A percentile compares a stretch with the other conserved stretches of the same genome.
These are phyloP conservation scores for Debaryomyces subglobosus DNA, from an alignment of 1,139 yeast genomes.

Conservation along the genomic window DNA sequence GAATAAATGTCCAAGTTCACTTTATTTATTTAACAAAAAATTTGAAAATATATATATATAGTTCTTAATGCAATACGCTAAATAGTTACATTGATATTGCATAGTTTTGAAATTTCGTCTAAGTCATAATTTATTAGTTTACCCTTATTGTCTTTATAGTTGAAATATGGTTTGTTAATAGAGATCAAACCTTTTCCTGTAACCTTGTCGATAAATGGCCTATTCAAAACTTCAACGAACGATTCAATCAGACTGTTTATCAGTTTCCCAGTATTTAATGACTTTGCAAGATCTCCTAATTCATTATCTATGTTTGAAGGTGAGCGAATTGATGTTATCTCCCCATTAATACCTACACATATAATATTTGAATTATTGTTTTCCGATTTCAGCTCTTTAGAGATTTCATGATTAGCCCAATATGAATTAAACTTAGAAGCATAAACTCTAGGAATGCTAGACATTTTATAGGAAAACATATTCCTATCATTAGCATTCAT, in stretches of 20 bases:
- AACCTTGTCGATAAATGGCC: conserved; percentile 41
- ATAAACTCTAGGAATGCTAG: conserved; percentile 48
- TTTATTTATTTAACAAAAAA: neutral
- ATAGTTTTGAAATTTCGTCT: conserved; percentile 29
- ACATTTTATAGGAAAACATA: conserved; percentile 24
- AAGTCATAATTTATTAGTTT: conserved; percentile 41
- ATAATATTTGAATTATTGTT: conserved; percentile 26
- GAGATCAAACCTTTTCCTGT: conserved; percentile 46
- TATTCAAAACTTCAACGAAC: conserved; percentile 27
- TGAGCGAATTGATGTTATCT: conserved; percentile 34
- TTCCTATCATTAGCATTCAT: conserved; percentile 19
- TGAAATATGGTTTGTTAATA: conserved; percentile 41
- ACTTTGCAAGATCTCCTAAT: conserved; percentile 10
- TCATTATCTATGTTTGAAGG: conserved; percentile 19
- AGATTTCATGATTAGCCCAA: conserved; percentile 32
- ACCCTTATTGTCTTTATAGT: conserved; percentile 30
- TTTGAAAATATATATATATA: conserved; percentile 1
- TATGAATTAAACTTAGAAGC: conserved; percentile 30
- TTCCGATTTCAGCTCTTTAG: neutral
- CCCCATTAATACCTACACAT: conserved; percentile 55
- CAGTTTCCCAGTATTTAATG: conserved; percentile 16
- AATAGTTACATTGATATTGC: conserved; percentile 11
- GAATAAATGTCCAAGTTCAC: neutral
- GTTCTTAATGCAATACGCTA: conserved; percentile 2
- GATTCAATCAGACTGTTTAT: conserved; percentile 12